These are phyloP conservation scores for Gilbertella persicaria DNA, from an alignment of 371 early-diverging fungal genomes.

Conservation along the genomic window DNA sequence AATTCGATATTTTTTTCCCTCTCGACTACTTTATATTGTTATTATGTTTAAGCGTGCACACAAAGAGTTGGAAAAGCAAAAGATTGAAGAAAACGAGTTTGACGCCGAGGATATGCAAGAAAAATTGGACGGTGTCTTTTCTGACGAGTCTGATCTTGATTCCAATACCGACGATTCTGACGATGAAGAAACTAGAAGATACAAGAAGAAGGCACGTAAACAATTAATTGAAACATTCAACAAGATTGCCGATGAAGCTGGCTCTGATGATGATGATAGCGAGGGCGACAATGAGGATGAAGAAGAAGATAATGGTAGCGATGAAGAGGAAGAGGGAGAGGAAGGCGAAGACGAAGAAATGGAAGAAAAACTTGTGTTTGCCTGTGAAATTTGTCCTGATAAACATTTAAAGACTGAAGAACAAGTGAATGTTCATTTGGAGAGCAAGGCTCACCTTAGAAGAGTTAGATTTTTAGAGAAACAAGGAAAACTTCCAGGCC, in stretches of 20 bases:
- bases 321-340: slow-evolving; percentile 15
- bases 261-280: slow-evolving; percentile 8
- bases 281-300: slow-evolving; percentile 15
- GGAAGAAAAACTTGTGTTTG: slow-evolving; percentile 18
- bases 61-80: slow-evolving; percentile 42
- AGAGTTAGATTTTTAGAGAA: slow-evolving; percentile 21
- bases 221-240: slow-evolving; percentile 16
- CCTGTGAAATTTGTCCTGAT: slow-evolving; percentile 37
- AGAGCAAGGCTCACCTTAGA: slow-evolving; percentile 30
- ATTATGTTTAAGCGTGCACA: slow-evolving; percentile 26
- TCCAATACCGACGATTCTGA: slow-evolving; percentile 25
- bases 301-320: slow-evolving; percentile 5
- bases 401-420: slow-evolving; percentile 26
- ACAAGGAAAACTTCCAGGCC: slow-evolving; percentile 9
- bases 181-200: slow-evolving; percentile 23
- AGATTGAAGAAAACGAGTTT: slow-evolving; percentile 33
- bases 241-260: slow-evolving; percentile 10
- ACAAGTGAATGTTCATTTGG: slow-evolving; percentile 34
- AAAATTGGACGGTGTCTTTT: slow-evolving; percentile 32
- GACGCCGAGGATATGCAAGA: slow-evolving; percentile 29
- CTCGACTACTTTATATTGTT: too few relatives aligned
- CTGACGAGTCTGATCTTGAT: slow-evolving; percentile 22
- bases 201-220: slow-evolving; percentile 23
- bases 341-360: slow-evolving; percentile 17
- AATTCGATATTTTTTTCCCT: too few relatives aligned